Conservation (phyloP, 768 basidiomycete species). For the Russula abietina region DNA sequence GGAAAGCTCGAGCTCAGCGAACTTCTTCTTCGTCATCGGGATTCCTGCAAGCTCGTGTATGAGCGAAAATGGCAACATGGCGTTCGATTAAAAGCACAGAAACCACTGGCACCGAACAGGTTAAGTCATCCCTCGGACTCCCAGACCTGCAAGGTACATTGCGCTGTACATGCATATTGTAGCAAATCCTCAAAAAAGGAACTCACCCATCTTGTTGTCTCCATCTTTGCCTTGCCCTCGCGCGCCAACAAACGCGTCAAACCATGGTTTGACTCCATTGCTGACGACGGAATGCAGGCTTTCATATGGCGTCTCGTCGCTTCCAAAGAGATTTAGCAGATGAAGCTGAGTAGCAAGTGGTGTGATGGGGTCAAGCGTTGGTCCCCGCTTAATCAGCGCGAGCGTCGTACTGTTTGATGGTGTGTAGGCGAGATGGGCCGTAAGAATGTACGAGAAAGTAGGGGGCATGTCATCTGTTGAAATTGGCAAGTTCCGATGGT, state of each 20-base stretch:
- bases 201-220: conserved; percentile 74
- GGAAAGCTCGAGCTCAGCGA: conserved; percentile 93
- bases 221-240: conserved; percentile 68
- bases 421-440: conserved; percentile 73
- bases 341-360: conserved; percentile 85
- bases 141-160: not conserved
- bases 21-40: conserved; percentile 98
- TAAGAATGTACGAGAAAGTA: conserved; percentile 61
- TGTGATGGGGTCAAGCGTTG: conserved; percentile 70
- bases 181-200: not conserved
- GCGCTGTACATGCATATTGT: not conserved
- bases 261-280: conserved; percentile 94
- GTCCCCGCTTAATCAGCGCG: conserved; percentile 89
- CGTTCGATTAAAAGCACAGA: not conserved
- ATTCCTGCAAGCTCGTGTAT: conserved; percentile 47
- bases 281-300: conserved; percentile 93
- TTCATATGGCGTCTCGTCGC: conserved; percentile 89
- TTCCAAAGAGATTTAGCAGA: conserved; percentile 85
- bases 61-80: not conserved
- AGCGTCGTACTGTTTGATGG: conserved; percentile 77
- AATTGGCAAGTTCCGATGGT: conserved; percentile 4
- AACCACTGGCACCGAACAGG: not conserved
- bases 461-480: conserved; percentile 56
- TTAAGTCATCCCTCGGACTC: not conserved
- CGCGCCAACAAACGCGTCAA: conserved; percentile 92